Evolutionary conservation across 1,284 basidiomycete genomes (phyloP), one percentile per base, ranked within the genome.

Genomic region (Ustilago vetiveriae): DNA sequence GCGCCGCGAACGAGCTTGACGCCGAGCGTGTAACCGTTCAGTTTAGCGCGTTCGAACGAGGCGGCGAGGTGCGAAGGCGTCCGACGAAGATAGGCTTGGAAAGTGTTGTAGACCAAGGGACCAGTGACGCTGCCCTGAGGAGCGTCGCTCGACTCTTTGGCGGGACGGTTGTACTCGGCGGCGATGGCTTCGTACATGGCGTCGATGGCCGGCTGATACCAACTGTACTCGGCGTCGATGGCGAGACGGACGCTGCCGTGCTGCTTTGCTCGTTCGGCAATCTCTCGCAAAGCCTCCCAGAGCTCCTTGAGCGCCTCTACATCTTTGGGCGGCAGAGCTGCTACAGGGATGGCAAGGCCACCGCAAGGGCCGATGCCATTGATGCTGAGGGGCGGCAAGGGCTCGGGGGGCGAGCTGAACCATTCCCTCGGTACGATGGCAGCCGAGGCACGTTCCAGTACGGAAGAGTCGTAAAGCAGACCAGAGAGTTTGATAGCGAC

Each of bases 1-100:
- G 94, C 94, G 0, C 94, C 95, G 22, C 95, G 88, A 29, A 98
- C 94, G 53, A 98, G 89, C 84, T 98, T 98, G 65, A 94, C 88
- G 16, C 94, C 94, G 2, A 98, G 86, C 0, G 90, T 86, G 82
- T 93, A 97, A 39, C 87, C 86, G 72, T 89, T 85, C 41, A 82
- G 82, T 64, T 87, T 85, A 8, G 94, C 90, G 52, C 91, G 88
- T n/a, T 84, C 83, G 40, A 94, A 83, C 29, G 88, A 87, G 26
- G 87, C 86, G 0, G 84, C 84, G 17, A 96, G 86, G 65, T 92
- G 88, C 22, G 84, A 82, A 0, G 89, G 89, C 1, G 88, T 90
- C 59, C 90, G 90, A 57, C 35, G 27, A 22, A 71, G 63, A 50
- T 77, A 79, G 11, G 76, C 72, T 53, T 79, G 72, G 64, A 66